Evolutionary conservation across 306 rosid species (phyloP), one percentile per base, ranked within the genome.

Genomic region (Medicago lupulina): DNA sequence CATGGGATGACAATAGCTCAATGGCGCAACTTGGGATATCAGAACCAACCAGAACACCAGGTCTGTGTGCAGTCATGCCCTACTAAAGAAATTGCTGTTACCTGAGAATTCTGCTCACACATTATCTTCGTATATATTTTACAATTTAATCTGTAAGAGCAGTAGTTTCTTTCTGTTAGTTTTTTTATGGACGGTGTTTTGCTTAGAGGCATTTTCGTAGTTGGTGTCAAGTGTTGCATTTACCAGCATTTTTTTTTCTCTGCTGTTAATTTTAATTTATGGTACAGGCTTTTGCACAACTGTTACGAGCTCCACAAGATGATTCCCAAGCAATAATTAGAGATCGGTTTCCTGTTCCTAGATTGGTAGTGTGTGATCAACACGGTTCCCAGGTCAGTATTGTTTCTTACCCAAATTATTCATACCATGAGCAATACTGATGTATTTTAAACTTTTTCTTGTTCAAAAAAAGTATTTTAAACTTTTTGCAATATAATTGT

Each of bases 1-100:
- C 99, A 95, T 75, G 99, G 99, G 81, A 86, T 92, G 97, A 92
- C 95, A 54, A 92, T 95, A 70, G 99, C 99, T 73, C 99, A 95
- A 84, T 95, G 99, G 99, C 99, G 99, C 68, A 95, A 92, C 82
- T 73, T 89, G 87, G 99, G 99, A 74, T 95, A 92, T 83, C 99
- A 95, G 82, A 79, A 90, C 87, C 96, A 90, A 73, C 89, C 88
- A 21, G 97, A 95, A 75, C 96, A 95, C 75, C 88, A 85, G 89
- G 99, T 90, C 60, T 82, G 87, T 83, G 55, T 77, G 44, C 67
- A 53, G 60, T 61, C 50, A 71, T 31, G 66, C 49, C 39, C 46
- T 21, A 55, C 54, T 54, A 57, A 73, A 53, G 46, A 41, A 72
- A 43, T 39, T 46, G 18, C 54, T 54, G 10, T 23, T 51, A 63